Evolutionary conservation across 371 early-diverging fungal species (phyloP).

Genomic region (Nosema granulosis): DNA sequence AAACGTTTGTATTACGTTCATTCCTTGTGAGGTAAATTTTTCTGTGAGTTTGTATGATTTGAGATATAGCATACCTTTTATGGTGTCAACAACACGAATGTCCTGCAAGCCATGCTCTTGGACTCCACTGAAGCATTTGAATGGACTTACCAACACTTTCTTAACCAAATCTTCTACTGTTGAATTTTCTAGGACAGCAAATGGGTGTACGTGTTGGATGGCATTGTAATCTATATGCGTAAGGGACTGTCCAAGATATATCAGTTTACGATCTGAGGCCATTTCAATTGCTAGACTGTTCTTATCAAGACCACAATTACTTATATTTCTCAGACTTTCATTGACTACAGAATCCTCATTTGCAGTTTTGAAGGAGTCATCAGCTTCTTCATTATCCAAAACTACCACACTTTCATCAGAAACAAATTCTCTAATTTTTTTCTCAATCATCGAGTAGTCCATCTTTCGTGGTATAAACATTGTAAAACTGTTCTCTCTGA

Average conservation of each 20-base stretch:
- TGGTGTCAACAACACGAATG: constrained; percentile 29
- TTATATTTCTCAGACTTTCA: not conserved
- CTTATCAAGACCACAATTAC: not conserved
- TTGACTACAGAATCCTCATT: not conserved
- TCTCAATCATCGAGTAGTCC: not conserved
- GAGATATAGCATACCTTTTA: constrained; percentile 23
- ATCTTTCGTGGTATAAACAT: constrained; percentile 10
- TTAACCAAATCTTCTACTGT: constrained; percentile 34
- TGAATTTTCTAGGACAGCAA: constrained; percentile 4
- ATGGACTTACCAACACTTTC: constrained; percentile 23
- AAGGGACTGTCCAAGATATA: constrained; percentile 21
- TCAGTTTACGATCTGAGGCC: constrained; percentile 9
- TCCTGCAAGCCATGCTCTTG: not conserved
- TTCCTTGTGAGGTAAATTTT: constrained; percentile 39
- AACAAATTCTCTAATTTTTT: not conserved
- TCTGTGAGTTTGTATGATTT: constrained; percentile 2
- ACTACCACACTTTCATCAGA: not conserved
- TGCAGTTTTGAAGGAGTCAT: not conserved
- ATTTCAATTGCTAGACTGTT: constrained; percentile 18
- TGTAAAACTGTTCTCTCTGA: constrained; percentile 5
- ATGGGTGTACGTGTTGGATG: constrained; percentile 23
- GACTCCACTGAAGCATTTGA: constrained; percentile 7
- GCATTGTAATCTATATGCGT: constrained; percentile 33
- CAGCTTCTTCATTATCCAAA: constrained; percentile 14
- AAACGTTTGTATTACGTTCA: constrained; percentile 38